Evolutionary conservation across 73 alveolate species (phyloP).

Genomic region (Paramecium sexaurelia): DNA sequence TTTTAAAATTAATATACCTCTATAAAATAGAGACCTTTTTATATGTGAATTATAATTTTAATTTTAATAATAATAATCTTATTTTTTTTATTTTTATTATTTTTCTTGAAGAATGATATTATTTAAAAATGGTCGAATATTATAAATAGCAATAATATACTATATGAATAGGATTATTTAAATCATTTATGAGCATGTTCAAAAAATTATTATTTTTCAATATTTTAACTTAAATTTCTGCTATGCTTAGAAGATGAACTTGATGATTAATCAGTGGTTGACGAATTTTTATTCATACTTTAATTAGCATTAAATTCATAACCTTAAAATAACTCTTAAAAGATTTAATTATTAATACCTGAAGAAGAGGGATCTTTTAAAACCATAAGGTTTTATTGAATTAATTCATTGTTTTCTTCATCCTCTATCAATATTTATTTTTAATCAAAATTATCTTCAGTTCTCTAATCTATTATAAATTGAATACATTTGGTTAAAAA

Average conservation of each 20-base stretch:
- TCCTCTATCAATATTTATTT: slow-evolving; percentile 64
- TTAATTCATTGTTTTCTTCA: slow-evolving; percentile 60
- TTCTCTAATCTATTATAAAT: neutral
- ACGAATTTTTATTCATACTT: neutral
- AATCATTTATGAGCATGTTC: neutral
- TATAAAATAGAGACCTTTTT: too few species aligned
- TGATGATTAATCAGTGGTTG: neutral
- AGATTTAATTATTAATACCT: slow-evolving; percentile 10
- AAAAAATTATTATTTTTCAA: neutral
- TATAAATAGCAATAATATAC: neutral
- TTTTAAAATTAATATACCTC: too few species aligned
- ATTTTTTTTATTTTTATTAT: too few species aligned
- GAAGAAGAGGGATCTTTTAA: neutral
- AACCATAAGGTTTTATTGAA: slow-evolving; percentile 21
- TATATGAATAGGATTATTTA: neutral
- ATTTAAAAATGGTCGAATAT: too few species aligned
- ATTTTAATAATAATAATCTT: too few species aligned
- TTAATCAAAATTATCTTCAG: slow-evolving; percentile 72
- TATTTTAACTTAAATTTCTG: neutral
- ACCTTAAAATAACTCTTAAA: slow-evolving; percentile 62
- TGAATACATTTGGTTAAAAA: slow-evolving; percentile 75
- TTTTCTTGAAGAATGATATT: neutral
- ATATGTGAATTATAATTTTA: too few species aligned
- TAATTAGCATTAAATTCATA: slow-evolving; percentile 53
- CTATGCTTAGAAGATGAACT: slow-evolving; percentile 17